Percentiles rank a stretch among this genome's conserved stretches.
phyloP scores from a whole-genome alignment of 345 rosid species.

The Gossypium herbaceum region DNA sequence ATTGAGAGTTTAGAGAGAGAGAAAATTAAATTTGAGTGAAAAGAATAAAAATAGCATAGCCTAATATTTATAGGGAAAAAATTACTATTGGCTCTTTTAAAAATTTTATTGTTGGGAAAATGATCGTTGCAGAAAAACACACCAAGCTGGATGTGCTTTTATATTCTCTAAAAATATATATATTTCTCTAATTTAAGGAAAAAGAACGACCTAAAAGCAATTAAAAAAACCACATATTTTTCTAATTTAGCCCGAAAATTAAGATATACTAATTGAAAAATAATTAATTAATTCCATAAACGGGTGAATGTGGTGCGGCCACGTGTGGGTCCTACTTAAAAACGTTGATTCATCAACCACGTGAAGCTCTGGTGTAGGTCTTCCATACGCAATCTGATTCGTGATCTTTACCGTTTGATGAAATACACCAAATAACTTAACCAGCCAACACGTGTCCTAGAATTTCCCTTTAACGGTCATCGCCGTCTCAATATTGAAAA shows the following conservation, averaged over 20 bases:
- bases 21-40: too few relatives aligned
- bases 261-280: not conserved
- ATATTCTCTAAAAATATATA: too few relatives aligned
- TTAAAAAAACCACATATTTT: too few relatives aligned
- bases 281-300: not conserved
- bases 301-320: not conserved
- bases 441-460: not conserved
- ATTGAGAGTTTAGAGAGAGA: too few relatives aligned
- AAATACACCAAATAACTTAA: not conserved
- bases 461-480: not conserved
- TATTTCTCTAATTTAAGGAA: too few relatives aligned
- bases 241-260: not conserved
- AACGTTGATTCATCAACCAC: not conserved
- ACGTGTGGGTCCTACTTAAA: not conserved
- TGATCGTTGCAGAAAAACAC: too few relatives aligned
- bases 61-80: too few relatives aligned
- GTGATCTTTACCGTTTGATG: not conserved
- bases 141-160: accelerated
- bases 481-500: not conserved
- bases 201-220: too few relatives aligned
- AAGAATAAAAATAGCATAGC: too few relatives aligned
- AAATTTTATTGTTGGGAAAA: too few relatives aligned
- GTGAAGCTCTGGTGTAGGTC: not conserved
- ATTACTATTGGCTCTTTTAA: too few relatives aligned
- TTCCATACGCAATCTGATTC: not conserved